Evolutionary conservation across 352 stramenopile genomes (phyloP).

Genomic region (Saprolegnia parasitica): DNA sequence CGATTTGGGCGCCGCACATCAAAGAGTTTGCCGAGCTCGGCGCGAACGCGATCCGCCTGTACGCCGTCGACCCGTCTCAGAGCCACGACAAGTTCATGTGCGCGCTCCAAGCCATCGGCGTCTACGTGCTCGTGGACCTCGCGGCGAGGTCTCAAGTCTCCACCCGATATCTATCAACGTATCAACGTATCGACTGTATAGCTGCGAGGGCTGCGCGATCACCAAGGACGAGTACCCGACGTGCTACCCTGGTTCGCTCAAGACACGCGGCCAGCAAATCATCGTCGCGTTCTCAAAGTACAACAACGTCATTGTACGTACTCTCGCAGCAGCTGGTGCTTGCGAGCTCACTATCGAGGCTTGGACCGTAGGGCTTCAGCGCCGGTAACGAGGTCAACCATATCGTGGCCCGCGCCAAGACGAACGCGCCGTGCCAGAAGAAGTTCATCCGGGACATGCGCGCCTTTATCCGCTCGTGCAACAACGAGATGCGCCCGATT

Average conservation of each 20-base stretch:
- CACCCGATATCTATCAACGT: not conserved
- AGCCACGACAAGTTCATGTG: constrained; percentile 86
- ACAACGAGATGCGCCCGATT: constrained; percentile 49
- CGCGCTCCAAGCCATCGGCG: constrained; percentile 59
- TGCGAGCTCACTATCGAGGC: not conserved
- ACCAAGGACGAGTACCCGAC: constrained; percentile 42
- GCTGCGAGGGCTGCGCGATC: constrained; percentile 62
- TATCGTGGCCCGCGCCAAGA: constrained; percentile 41
- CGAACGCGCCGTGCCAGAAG: constrained; percentile 82
- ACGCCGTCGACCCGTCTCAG: constrained; percentile 65
- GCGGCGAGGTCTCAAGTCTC: constrained; percentile 33
- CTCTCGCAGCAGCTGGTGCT: not conserved
- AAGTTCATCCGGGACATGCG: constrained; percentile 87
- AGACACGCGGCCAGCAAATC: constrained; percentile 69
- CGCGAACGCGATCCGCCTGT: constrained; percentile 77
- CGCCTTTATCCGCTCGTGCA: constrained; percentile 55
- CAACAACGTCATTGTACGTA: constrained; percentile 59
- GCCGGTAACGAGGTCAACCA: constrained; percentile 83
- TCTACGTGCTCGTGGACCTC: constrained; percentile 72
- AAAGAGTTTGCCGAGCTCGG: constrained; percentile 55
- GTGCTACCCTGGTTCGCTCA: constrained; percentile 64
- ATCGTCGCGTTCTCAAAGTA: constrained; percentile 79
- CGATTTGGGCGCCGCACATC: constrained; percentile 70
- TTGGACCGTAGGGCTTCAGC: constrained; percentile 39
- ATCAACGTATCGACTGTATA: not conserved